A percentile compares a stretch with the other conserved stretches of the same genome.
Evolutionary conservation across 805 yeast genomes (phyloP).

Genomic region (Yarrowia osloensis): DNA sequence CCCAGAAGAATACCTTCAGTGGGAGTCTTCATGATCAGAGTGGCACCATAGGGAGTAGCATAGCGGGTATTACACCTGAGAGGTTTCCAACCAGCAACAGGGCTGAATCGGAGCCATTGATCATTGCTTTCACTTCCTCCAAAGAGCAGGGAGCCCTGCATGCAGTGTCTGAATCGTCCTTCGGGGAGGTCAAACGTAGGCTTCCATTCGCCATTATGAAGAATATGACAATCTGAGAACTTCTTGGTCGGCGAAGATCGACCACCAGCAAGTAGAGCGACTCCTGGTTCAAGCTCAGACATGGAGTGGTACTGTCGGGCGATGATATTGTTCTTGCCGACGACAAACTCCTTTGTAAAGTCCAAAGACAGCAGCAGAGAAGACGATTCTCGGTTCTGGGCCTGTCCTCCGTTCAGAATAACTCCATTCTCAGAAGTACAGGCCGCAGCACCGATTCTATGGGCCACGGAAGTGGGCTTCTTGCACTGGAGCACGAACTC

Average conservation of each 20-base stretch:
- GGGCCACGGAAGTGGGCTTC: conserved; percentile 27
- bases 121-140: conserved; percentile 14
- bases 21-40: conserved; percentile 13
- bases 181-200: conserved; percentile 45
- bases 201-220: conserved; percentile 47
- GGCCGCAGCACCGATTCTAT: conserved; percentile 51
- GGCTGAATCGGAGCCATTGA: conserved; percentile 11
- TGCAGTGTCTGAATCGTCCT: conserved; percentile 21
- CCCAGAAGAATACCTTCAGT: conserved; percentile 21
- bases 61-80: background rate
- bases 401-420: conserved; percentile 46
- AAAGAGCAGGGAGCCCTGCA: background rate
- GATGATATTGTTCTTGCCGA: conserved; percentile 32
- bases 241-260: conserved; percentile 59
- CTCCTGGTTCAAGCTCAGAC: conserved; percentile 42
- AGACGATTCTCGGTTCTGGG: conserved; percentile 33
- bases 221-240: conserved; percentile 50
- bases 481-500: conserved; percentile 7
- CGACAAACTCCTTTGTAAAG: background rate
- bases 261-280: conserved; percentile 61
- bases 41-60: background rate
- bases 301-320: conserved; percentile 64
- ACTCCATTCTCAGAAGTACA: conserved; percentile 31
- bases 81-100: conserved; percentile 8
- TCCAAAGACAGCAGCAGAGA: conserved; percentile 30